Evolutionary conservation across 1,284 basidiomycete genomes (phyloP).

Genomic region (Lignosus rhinocerotis): DNA sequence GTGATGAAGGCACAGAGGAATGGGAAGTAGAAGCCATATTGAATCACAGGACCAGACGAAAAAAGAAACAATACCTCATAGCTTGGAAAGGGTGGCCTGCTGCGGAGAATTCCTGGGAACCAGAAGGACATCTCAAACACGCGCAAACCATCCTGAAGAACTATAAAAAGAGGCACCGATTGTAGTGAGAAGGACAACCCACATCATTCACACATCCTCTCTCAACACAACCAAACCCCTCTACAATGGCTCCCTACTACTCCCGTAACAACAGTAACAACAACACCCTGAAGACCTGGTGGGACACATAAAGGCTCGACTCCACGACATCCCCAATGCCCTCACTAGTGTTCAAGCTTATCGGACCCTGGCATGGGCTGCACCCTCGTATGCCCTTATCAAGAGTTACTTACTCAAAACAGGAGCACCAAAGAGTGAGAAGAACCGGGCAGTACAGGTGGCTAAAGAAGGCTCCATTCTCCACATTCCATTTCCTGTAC

Average conservation of each 20-base stretch:
- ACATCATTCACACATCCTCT: background rate
- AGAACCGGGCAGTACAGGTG: background rate
- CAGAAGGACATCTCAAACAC: background rate
- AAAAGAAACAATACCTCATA: conserved; percentile 11
- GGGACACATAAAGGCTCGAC: background rate
- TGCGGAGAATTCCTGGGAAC: background rate
- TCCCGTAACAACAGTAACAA: background rate
- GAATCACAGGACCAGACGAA: background rate
- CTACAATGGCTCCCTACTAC: background rate
- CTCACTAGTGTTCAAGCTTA: background rate
- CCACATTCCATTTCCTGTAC: no score
- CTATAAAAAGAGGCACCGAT: background rate
- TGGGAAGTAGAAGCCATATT: conserved; percentile 11
- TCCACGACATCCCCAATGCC: background rate
- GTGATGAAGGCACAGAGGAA: background rate
- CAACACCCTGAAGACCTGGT: background rate
- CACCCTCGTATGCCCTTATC: background rate
- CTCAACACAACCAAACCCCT: background rate
- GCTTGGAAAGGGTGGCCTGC: conserved; percentile 12
- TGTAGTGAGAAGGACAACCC: background rate
- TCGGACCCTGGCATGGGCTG: background rate
- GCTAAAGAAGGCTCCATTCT: background rate
- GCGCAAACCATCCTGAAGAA: background rate
- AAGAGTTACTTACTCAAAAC: background rate
- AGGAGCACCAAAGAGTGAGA: background rate